Percentiles rank a stretch among this genome's conserved stretches.
Conservation (phyloP, 208 protist species). For the Trypanosoma brucei region DNA sequence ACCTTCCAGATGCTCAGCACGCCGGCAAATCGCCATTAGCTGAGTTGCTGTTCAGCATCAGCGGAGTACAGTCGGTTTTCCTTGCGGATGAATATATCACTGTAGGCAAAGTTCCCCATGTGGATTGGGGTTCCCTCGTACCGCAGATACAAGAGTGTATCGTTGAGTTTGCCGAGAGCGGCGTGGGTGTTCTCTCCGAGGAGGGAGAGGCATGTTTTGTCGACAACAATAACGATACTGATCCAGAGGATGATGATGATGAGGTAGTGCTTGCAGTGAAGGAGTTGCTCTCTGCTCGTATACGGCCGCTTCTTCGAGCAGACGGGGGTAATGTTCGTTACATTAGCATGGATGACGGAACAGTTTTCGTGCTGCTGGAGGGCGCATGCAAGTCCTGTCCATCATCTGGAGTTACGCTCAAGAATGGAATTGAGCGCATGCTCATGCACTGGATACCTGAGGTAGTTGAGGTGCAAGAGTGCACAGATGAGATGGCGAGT, state of each 20-base stretch:
- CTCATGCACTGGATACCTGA: constrained; percentile 93
- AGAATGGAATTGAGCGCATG: constrained; percentile 92
- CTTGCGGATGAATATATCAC: constrained; percentile 85
- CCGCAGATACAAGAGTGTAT: constrained; percentile 59
- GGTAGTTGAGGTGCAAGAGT: constrained; percentile 84
- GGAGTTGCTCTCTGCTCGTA: constrained; percentile 85
- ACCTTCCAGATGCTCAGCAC: constrained; percentile 57
- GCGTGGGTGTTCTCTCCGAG: constrained; percentile 58
- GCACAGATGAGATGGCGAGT: constrained; percentile 69
- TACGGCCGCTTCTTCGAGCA: constrained; percentile 84
- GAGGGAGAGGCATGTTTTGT: constrained; percentile 58
- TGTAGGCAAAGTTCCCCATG: constrained; percentile 43
- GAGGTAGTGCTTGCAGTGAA: constrained; percentile 91
- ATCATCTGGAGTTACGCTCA: constrained; percentile 84
- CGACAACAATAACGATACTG: constrained; percentile 85
- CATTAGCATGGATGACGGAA: constrained; percentile 88
- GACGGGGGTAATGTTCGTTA: constrained; percentile 91
- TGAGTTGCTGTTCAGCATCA: constrained; percentile 57
- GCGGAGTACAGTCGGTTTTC: constrained; percentile 65
- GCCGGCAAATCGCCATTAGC: constrained; percentile 76
- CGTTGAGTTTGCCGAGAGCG: constrained; percentile 65
- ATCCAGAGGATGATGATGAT: constrained; percentile 81
- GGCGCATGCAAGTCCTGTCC: constrained; percentile 88
- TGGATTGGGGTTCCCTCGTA: constrained; percentile 53
- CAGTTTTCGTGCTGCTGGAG: constrained; percentile 85